phyloP scores from a whole-genome alignment of 2,329 filamentous ascomycete genomes.

The Fusarium oligoseptatum region DNA sequence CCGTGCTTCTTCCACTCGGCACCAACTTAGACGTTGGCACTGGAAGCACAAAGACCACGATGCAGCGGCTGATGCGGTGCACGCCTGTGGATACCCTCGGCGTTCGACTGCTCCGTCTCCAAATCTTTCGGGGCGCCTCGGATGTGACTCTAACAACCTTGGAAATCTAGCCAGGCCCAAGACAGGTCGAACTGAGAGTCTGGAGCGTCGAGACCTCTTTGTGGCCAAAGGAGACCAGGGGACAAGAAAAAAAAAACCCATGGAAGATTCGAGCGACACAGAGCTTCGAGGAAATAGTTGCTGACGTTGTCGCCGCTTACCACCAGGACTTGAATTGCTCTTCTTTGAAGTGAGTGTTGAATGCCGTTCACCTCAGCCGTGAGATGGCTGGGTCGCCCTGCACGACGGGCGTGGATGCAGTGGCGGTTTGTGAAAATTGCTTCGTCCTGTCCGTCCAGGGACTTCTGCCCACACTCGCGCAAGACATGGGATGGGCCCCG shows the following conservation, averaged over 20 bases:
- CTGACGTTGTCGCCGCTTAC: neutral
- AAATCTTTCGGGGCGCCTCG: constrained; percentile 17
- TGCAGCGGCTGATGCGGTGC: constrained; percentile 35
- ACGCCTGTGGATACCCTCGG: constrained; percentile 33
- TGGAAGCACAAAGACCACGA: constrained; percentile 27
- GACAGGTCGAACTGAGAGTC: neutral
- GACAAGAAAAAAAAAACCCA: neutral
- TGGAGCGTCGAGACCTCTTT: neutral
- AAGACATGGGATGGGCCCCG: constrained; percentile 11
- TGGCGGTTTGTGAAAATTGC: constrained; percentile 19
- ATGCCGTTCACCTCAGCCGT: neutral
- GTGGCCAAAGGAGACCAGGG: neutral
- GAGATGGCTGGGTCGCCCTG: neutral
- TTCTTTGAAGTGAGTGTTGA: neutral
- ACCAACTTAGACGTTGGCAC: constrained; percentile 26
- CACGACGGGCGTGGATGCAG: constrained; percentile 26
- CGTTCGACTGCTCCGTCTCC: constrained; percentile 19
- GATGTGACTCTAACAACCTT: constrained; percentile 9
- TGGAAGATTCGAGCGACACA: neutral
- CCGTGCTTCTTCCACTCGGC: constrained; percentile 19
- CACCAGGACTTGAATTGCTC: neutral
- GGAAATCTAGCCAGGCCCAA: constrained; percentile 1
- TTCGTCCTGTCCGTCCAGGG: constrained; percentile 5
- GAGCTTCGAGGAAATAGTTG: neutral
- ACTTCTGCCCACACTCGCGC: constrained; percentile 10